phyloP scores from a whole-genome alignment of 805 yeast species.

The Kluyveromyces aestuarii region DNA sequence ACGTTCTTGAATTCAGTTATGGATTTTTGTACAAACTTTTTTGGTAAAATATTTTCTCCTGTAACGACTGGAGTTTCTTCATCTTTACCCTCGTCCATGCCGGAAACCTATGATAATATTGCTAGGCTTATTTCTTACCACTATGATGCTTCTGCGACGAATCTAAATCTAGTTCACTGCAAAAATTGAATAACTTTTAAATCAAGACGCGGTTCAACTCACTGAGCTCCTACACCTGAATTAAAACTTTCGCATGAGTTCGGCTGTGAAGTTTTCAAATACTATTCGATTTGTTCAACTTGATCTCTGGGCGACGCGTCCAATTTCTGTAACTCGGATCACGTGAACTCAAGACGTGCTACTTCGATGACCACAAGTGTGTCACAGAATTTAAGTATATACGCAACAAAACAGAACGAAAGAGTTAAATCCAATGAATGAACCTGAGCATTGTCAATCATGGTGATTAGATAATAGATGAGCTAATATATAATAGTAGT shows the following conservation, averaged over 20 bases:
- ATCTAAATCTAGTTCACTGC: not conserved
- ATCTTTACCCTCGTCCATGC: not conserved
- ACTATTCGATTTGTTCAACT: not conserved
- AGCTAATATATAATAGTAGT: too few relatives aligned
- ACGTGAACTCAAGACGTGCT: not conserved
- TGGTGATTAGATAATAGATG: too few relatives aligned
- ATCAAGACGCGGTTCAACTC: not conserved
- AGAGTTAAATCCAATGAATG: too few relatives aligned
- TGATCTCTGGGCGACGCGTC: not conserved
- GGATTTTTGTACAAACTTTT: conserved; percentile 18
- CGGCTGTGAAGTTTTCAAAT: not conserved
- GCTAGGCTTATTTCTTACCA: not conserved
- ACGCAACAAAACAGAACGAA: too few relatives aligned
- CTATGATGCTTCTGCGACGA: not conserved
- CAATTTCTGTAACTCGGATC: not conserved
- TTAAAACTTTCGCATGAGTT: too few relatives aligned
- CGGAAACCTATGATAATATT: not conserved
- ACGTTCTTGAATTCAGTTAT: conserved; percentile 23
- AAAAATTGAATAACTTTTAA: too few relatives aligned
- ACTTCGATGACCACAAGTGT: not conserved
- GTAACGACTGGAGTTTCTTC: not conserved
- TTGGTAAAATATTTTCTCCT: conserved; percentile 1
- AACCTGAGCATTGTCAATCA: too few relatives aligned
- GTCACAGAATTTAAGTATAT: not conserved
- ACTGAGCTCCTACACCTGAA: not conserved